phyloP scores from a whole-genome alignment of 192 early-diverging fungal species.

The Backusella luteola region DNA sequence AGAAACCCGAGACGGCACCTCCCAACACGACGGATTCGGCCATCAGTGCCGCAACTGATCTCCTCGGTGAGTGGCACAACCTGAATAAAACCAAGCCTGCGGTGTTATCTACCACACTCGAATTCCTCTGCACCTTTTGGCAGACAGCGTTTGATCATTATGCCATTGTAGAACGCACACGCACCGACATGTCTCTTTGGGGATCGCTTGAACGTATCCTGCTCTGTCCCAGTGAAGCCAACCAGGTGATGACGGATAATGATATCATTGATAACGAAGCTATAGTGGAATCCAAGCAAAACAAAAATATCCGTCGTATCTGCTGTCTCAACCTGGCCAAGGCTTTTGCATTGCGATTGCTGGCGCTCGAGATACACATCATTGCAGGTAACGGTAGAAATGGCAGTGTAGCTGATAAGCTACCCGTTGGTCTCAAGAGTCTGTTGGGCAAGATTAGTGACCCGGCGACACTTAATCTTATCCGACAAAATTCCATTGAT shows the following conservation, averaged over 20 bases:
- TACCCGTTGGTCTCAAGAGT: conserved; percentile 28
- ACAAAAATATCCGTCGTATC: conserved; percentile 6
- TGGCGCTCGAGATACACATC: conserved; percentile 27
- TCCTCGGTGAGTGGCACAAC: conserved; percentile 34
- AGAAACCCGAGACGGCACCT: neutral
- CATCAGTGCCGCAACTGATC: conserved; percentile 38
- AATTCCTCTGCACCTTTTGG: conserved; percentile 50
- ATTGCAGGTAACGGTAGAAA: neutral
- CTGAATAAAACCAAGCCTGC: conserved; percentile 34
- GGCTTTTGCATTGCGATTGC: conserved; percentile 20
- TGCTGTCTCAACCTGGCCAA: conserved; percentile 27
- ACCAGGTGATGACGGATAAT: too few species aligned
- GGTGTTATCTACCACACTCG: conserved; percentile 40
- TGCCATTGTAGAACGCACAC: conserved; percentile 36
- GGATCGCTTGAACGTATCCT: conserved; percentile 37
- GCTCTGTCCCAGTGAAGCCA: conserved; percentile 10
- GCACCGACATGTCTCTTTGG: conserved; percentile 47
- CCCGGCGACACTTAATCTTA: neutral
- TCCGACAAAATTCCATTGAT: conserved; percentile 11
- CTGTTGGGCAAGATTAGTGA: conserved; percentile 29
- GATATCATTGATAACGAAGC: neutral
- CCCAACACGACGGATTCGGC: conserved; percentile 27
- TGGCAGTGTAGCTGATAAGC: neutral
- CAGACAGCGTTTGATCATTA: conserved; percentile 43
- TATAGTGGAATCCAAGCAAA: neutral